Evolutionary conservation across 306 rosid genomes (phyloP), one percentile per base, ranked within the genome.

Genomic region (Cicer bijugum): DNA sequence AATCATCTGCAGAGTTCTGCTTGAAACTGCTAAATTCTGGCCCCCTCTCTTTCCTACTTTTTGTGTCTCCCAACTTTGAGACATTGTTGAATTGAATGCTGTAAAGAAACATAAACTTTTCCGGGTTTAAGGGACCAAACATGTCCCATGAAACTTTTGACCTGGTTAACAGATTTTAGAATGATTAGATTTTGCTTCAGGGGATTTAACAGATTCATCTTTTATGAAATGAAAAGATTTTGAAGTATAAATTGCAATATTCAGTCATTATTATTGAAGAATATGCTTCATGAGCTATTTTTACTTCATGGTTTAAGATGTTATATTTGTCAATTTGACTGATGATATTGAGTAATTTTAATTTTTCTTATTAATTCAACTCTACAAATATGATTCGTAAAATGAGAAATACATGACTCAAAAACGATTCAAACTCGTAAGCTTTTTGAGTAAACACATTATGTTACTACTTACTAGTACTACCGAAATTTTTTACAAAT

Each of bases 111-210:
- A 38, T 4, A 60, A 76, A 69, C 76, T 52, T 73, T 84, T 39
- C 84, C 82, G 72, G 84, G 62, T 72, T 19, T 55, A 56, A 73
- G 53, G 82, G 82, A 37, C 19, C 39, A 50, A 45, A 37, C 20
- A 59, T 71, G 80, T 35, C 73, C 58, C 59, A 23, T 76, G 74
- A 5, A 67, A 38, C 82, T 84, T 72, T 80, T 80, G 60, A 72
- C 62, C 56, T 72, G 67, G 39, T 28, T 57, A 2, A 9, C 20
- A 28, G 0, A 44, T 73, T 50, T 66, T 53, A 9, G 9, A 39
- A 74, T 68, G 16, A 44, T 73, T 78, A 46, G 28, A 38, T 48
- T 80, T 70, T 71, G 55, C 68, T 68, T 63, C 77, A 33, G 35
- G 44, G 23, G 47, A 5, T 59, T 39, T 67, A 47, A 9, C 72